Evolutionary conservation across 345 rosid species (phyloP), one percentile per base, ranked within the genome.

Genomic region (Cochlearia excelsa): DNA sequence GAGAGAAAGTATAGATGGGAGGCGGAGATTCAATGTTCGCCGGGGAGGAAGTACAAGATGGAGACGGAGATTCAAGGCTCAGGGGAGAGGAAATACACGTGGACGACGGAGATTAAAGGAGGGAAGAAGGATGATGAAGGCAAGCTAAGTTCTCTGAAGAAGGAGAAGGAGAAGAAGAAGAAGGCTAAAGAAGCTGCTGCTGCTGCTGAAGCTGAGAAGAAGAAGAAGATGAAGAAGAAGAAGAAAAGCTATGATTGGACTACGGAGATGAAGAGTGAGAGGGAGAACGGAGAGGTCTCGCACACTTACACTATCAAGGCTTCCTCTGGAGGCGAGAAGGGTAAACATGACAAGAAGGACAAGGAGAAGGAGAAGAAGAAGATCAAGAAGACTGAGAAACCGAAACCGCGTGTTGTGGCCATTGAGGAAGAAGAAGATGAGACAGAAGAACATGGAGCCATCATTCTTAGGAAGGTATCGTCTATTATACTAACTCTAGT

Each of bases 1-100:
- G 90, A 84, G 68, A 78, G 84, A 61, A 84, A 79, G 85, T 85
- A 81, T 74, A 85, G 60, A 64, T 84, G 86, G 78, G 82, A 73
- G 63, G 80, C 77, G 65, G 73, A 62, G 51, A 4, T 33, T 5
- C 47, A 29, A 0, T 53, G 47, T 3, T 30, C 33, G 6, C 30
- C 30, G 53, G 70, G 70, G 65, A 59, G 26, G 72, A 59, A 65
- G 67, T 65, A 59, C 77, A 80, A 76, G 5, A 78, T 79, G 90
- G 78, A 92, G 31, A 82, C 96, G 48, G 90, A 91, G 83, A 70
- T 86, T 74, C 67, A 84, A 56, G 90, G 73, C 4, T 72, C 72
- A 3, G 84, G 79, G 9, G 90, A 84, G 67, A 75, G 83, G 70
- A 84, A 75, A 80, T 84, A 82, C 78, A 84, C 69, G 57, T 84